phyloP scores from a whole-genome alignment of 2,329 filamentous ascomycete genomes.

The Botryotinia convoluta region DNA sequence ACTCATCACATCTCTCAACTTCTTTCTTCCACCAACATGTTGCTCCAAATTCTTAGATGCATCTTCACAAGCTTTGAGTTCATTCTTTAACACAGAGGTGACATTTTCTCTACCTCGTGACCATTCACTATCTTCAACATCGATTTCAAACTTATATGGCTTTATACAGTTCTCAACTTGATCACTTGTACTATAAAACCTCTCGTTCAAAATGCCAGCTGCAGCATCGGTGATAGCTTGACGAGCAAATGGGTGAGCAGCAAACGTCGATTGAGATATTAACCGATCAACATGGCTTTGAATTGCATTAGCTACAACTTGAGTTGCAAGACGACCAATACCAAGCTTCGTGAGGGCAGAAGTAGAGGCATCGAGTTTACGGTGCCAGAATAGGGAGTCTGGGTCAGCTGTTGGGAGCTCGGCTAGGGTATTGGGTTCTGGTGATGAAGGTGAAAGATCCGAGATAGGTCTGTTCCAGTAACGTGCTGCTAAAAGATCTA shows the following conservation, averaged over 20 bases:
- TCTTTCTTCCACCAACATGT: conserved; percentile 74
- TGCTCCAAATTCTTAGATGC: conserved; percentile 75
- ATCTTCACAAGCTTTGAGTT: conserved; percentile 78
- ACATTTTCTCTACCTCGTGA: conserved; percentile 79
- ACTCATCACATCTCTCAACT: conserved; percentile 81
- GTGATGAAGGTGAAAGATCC: conserved; percentile 66
- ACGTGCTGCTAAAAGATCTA: conserved; percentile 86
- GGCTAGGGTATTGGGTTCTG: conserved; percentile 69
- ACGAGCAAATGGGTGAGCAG: conserved; percentile 85
- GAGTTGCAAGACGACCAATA: conserved; percentile 88
- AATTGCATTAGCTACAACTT: conserved; percentile 82
- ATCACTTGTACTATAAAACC: conserved; percentile 95
- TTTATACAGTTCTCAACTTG: conserved; percentile 99
- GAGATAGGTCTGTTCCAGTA: conserved; percentile 97
- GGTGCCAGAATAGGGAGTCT: conserved; percentile 85
- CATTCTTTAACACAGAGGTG: conserved; percentile 75
- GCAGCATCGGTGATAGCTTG: conserved; percentile 92
- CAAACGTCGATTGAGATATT: conserved; percentile 77
- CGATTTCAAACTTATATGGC: conserved; percentile 97
- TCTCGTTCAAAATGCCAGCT: conserved; percentile 84
- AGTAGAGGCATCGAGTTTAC: conserved; percentile 89
- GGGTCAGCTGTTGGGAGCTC: conserved; percentile 83
- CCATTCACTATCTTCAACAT: conserved; percentile 92
- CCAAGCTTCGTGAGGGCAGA: conserved; percentile 91
- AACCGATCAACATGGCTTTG: conserved; percentile 80